Conservation (phyloP, 2,329 filamentous ascomycete genomes). For the Botryotinia calthae region DNA sequence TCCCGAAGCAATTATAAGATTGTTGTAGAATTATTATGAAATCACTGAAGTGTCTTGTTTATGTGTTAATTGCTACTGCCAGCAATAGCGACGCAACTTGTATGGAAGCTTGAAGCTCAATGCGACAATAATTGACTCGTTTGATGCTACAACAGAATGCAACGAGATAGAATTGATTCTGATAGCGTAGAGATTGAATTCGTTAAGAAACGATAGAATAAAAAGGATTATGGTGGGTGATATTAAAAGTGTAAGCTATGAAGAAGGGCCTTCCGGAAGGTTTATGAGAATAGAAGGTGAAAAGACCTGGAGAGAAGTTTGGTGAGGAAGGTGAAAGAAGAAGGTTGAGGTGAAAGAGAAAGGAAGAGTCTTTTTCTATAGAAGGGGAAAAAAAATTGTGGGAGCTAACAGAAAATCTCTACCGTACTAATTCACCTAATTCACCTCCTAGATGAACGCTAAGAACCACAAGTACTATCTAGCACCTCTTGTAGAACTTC, state of each 20-base stretch:
- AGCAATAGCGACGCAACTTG: slow-evolving; percentile 7
- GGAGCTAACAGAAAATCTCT: background rate
- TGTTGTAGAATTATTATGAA: background rate
- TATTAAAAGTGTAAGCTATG: background rate
- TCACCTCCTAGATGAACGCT: background rate
- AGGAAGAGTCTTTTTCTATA: background rate
- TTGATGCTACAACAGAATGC: slow-evolving; percentile 13
- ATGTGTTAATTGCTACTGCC: background rate
- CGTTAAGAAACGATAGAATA: background rate
- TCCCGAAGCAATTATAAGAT: background rate
- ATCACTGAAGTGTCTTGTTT: background rate
- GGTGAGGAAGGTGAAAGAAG: too few species aligned
- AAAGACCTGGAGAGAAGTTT: background rate
- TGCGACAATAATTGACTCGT: background rate
- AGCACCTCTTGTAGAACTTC: background rate
- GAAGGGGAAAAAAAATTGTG: background rate
- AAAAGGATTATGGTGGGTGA: background rate
- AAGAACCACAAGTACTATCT: background rate
- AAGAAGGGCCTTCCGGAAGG: background rate
- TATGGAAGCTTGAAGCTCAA: slow-evolving; percentile 9
- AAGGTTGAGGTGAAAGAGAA: background rate
- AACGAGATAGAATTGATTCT: slow-evolving; percentile 6
- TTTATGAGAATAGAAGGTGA: background rate
- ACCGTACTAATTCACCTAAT: background rate
- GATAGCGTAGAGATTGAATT: background rate